These are phyloP conservation scores for Acanthamoeba castellanii DNA, from an alignment of 208 protist species.

Conservation along the genomic window DNA sequence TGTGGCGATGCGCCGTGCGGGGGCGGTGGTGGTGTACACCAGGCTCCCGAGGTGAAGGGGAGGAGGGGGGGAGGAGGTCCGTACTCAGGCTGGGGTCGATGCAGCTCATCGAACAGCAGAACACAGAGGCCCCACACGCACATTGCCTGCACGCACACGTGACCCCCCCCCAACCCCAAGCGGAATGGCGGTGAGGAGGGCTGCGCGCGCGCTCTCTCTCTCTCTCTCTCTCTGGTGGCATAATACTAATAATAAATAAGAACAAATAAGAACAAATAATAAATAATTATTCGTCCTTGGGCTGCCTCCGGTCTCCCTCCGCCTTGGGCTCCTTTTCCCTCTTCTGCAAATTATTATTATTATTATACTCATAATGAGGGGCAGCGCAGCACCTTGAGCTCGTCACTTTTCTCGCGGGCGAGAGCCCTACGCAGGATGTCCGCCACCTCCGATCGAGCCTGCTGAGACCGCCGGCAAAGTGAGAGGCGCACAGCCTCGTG, in stretches of 20 bases:
- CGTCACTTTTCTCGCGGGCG: neutral
- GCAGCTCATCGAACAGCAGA: constrained; percentile 22
- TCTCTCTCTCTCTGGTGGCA: too few species aligned
- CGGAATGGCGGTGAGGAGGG: too few species aligned
- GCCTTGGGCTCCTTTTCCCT: neutral
- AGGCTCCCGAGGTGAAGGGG: too few species aligned
- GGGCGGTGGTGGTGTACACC: too few species aligned
- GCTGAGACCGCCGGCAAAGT: too few species aligned
- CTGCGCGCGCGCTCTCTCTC: too few species aligned
- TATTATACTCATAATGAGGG: too few species aligned
- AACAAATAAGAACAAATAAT: too few species aligned
- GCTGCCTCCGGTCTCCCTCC: neutral
- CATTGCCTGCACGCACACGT: constrained; percentile 36
- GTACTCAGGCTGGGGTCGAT: neutral
- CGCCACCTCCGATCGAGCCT: constrained; percentile 3
- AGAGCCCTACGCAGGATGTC: constrained; percentile 3
- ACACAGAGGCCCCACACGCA: constrained; percentile 37
- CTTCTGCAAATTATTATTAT: neutral
- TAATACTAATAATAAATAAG: too few species aligned
- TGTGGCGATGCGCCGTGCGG: too few species aligned
- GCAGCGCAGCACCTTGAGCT: neutral
- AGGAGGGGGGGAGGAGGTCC: neutral
- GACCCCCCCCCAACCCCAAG: too few species aligned
- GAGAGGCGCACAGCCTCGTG: too few species aligned
- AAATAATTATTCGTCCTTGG: neutral